Evolutionary conservation across 164 flowering plant genomes (phyloP).

Genomic region (Stephania yunnanensis): DNA sequence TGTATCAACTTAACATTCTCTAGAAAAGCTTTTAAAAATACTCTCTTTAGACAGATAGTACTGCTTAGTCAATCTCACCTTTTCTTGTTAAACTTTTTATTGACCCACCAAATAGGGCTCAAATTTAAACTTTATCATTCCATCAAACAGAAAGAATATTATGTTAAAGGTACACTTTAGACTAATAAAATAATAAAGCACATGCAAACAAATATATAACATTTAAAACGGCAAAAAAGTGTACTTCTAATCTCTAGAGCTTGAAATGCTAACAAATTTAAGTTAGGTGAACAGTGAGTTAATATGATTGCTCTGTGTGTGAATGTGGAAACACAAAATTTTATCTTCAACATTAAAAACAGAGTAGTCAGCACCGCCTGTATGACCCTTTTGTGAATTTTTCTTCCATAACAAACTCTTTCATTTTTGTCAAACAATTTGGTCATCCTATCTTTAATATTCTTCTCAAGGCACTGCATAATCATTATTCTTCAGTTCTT

Average conservation of each 20-base stretch:
- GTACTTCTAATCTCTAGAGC: not conserved
- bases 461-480: not conserved
- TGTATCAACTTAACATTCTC: too few relatives aligned
- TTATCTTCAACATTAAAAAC: not conserved
- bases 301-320: not conserved
- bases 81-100: not conserved
- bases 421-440: not conserved
- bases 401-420: not conserved
- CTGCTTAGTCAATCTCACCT: not conserved
- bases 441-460: not conserved
- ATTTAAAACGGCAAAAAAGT: not conserved
- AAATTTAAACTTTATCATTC: not conserved
- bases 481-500: not conserved
- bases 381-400: not conserved
- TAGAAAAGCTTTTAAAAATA: too few relatives aligned
- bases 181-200: not conserved
- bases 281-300: not conserved
- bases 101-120: not conserved
- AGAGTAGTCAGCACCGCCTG: not conserved
- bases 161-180: not conserved
- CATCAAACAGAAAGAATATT: not conserved
- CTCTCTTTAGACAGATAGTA: not conserved
- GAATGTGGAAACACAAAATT: not conserved
- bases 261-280: not conserved
- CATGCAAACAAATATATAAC: not conserved